Evolutionary conservation across 75 land plant genomes (phyloP), one percentile per base, ranked within the genome.

Genomic region (Cunninghamia lanceolata): DNA sequence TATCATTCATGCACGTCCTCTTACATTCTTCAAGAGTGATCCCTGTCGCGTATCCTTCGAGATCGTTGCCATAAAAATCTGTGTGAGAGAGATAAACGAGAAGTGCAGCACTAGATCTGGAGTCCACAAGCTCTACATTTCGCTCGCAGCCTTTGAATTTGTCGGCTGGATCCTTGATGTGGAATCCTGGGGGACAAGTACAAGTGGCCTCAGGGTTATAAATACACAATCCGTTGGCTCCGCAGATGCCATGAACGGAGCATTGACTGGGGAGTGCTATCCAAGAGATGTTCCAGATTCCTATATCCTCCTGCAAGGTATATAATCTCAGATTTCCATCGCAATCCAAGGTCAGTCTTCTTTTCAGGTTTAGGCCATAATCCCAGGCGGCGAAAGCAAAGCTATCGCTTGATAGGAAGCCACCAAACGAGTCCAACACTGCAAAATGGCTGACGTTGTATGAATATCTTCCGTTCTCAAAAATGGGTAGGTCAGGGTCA

Each of bases 171-270:
- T n/a, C n/a, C n/a, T n/a, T n/a, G n/a, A n/a, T n/a, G n/a, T n/a
- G n/a, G n/a, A n/a, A n/a, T n/a, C n/a, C n/a, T n/a, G n/a, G n/a
- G n/a, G n/a, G n/a, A n/a, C n/a, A n/a, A n/a, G n/a, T n/a, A n/a
- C n/a, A n/a, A n/a, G n/a, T n/a, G n/a, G n/a, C n/a, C n/a, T n/a
- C n/a, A n/a, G n/a, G n/a, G n/a, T n/a, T n/a, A n/a, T n/a, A n/a
- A n/a, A n/a, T n/a, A n/a, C n/a, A n/a, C n/a, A n/a, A n/a, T n/a
- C 88, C 90, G 85, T 90, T 83, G 17, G 56, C 74, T 16, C 95
- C 95, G 82, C 95, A 93, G 30, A 88, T 8, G 1, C 95, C 95
- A 83, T 89, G 91, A 3, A 92, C 86, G 4, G 16, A 40, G 86
- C 95, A 92, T 6, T 7, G 84, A 45, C 1, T 2, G 13, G 39